Percentiles rank a stretch among this genome's conserved stretches.
These are phyloP conservation scores for Fagus sylvatica DNA, from an alignment of 306 rosid species.

Conservation along the genomic window DNA sequence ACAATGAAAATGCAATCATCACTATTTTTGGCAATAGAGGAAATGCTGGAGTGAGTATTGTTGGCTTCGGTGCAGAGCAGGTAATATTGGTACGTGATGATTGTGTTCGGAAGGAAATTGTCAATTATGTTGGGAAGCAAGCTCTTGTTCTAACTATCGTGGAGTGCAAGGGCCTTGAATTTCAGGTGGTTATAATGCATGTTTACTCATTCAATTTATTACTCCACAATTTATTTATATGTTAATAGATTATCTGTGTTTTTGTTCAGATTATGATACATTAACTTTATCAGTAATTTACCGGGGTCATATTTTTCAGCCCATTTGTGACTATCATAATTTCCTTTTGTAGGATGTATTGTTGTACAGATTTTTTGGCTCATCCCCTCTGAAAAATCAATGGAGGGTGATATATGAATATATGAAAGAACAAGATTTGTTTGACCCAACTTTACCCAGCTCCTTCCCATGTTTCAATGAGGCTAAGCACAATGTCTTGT, in stretches of 20 bases:
- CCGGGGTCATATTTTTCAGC: not conserved
- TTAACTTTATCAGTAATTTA: not conserved
- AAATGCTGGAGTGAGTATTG: slow-evolving; percentile 36
- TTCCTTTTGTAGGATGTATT: slow-evolving; percentile 57
- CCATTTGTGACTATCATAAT: not conserved
- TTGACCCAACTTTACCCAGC: slow-evolving; percentile 31
- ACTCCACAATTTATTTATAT: not conserved
- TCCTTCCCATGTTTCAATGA: slow-evolving; percentile 38
- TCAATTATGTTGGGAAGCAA: slow-evolving; percentile 53
- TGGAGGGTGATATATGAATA: slow-evolving; percentile 77
- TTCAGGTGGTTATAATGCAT: slow-evolving; percentile 53
- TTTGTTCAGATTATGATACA: not conserved
- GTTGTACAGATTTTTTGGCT: slow-evolving; percentile 64
- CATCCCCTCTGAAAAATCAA: slow-evolving; percentile 57
- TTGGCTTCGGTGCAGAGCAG: slow-evolving; percentile 85
- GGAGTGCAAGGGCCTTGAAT: slow-evolving; percentile 87
- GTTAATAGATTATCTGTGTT: not conserved
- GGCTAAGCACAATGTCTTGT: slow-evolving; percentile 59
- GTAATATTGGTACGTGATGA: slow-evolving; percentile 84
- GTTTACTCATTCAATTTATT: not conserved
- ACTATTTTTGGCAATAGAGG: slow-evolving; percentile 65
- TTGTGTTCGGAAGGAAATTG: slow-evolving; percentile 43
- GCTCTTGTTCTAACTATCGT: slow-evolving; percentile 74
- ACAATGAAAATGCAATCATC: slow-evolving; percentile 56
- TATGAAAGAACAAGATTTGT: slow-evolving; percentile 58